phyloP scores from a whole-genome alignment of 352 stramenopile species.

The Globisporangium yorkense region DNA sequence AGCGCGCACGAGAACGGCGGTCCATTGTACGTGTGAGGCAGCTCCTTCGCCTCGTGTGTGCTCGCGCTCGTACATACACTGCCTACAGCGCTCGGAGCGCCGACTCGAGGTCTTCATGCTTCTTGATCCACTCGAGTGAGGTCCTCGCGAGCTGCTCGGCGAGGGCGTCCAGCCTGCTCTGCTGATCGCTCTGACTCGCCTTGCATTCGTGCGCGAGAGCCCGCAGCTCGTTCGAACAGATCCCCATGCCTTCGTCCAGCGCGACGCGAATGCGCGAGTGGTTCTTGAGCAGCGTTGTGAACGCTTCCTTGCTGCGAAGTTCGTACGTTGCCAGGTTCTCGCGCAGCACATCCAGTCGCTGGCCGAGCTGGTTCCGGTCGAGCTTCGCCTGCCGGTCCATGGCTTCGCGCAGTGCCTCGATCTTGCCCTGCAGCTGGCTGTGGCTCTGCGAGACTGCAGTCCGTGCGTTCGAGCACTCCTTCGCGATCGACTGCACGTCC shows the following conservation, averaged over 20 bases:
- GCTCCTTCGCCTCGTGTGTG: too few species aligned
- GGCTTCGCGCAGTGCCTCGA: conserved; percentile 33
- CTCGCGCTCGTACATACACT: too few species aligned
- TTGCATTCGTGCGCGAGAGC: conserved; percentile 40
- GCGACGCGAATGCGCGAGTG: conserved; percentile 37
- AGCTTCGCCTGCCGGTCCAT: conserved; percentile 45
- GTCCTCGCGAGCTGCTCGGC: conserved; percentile 23
- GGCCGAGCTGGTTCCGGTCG: conserved; percentile 34
- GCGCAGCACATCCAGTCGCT: conserved; percentile 39
- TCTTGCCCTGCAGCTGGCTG: conserved; percentile 29
- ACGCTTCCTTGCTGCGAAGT: conserved; percentile 30
- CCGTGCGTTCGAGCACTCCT: conserved; percentile 30
- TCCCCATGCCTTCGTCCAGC: conserved; percentile 51
- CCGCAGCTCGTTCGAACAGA: conserved; percentile 50
- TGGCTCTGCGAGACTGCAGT: conserved; percentile 30
- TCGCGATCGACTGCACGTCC: conserved; percentile 44
- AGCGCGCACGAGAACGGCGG: conserved; percentile 7
- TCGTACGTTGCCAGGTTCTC: conserved; percentile 35
- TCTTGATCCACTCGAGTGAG: conserved; percentile 25
- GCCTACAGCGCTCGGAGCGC: conserved; percentile 17
- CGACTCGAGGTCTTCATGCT: conserved; percentile 34
- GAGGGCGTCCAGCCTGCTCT: conserved; percentile 26
- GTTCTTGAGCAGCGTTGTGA: conserved; percentile 47
- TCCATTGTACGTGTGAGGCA: conserved; percentile 35
- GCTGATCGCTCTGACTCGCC: conserved; percentile 22